Evolutionary conservation across 495 filamentous ascomycete species (phyloP), one percentile per base, ranked within the genome.

Genomic region (Tetracladium setigerum): DNA sequence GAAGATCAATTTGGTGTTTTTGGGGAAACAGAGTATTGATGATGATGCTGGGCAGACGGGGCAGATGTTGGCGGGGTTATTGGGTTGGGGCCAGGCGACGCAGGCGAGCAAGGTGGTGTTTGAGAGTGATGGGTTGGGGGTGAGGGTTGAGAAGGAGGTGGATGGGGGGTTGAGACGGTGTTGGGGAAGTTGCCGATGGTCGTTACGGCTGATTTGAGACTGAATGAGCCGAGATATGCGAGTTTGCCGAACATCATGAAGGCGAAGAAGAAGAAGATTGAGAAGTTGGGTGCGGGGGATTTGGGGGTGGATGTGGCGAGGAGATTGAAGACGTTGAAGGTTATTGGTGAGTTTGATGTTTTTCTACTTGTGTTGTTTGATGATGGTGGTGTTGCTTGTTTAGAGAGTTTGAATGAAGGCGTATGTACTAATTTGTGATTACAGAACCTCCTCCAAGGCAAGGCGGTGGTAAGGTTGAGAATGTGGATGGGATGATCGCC

Each of bases 191-290:
- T 98, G 67, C 92, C 92, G 0, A 76, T 95, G 82, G 67, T 98
- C 16, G 82, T 98, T 49, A 98, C 92, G 49, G 95, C 92, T 50
- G 92, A 98, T 78, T 65, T 98, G 67, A 71, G 92, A 36, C 68
- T 98, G 67, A 97, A 98, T 64, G 86, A 94, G 77, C 94, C 92
- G 46, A 69, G 94, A 42, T 98, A 96, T 68, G 91, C 89, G 42
- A 95, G 79, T 65, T 63, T 98, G 74, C 91, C 88, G 56, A 96
- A 96, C 67, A 97, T 98, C 49, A 98, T 98, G 94, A 97, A 96
- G 81, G 92, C 92, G 45, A 97, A 97, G 85, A 98, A 97, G 86
- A 98, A 97, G 82, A 84, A 84, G 57, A 59, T 98, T 56, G 87
- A 89, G 65, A 97, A 95, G 83, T 85, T 86, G 78, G 86, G 70